Percentiles rank a stretch among this genome's conserved stretches.
Conservation (phyloP, 768 basidiomycete genomes). For the Leccinum longicurvipes region DNA sequence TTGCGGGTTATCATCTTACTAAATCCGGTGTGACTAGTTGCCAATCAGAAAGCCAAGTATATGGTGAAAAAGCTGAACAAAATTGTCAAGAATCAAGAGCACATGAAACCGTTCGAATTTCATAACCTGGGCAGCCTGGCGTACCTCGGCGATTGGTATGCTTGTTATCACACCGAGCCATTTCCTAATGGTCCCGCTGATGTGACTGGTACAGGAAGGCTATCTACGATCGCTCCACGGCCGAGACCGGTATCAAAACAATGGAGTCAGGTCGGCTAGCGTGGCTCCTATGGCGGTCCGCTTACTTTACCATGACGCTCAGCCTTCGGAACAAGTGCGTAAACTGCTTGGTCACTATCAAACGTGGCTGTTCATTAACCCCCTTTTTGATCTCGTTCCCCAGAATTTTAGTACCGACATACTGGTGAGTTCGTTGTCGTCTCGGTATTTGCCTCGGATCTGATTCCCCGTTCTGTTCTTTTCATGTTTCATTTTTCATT, state of each 20-base stretch:
- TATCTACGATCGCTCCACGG: conserved; percentile 64
- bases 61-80: conserved; percentile 64
- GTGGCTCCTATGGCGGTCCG: conserved; percentile 78
- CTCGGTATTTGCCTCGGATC: conserved; percentile 14
- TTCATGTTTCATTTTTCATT: not conserved
- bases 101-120: conserved; percentile 60
- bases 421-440: conserved; percentile 45
- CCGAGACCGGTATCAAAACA: conserved; percentile 46
- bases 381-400: conserved; percentile 1
- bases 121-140: conserved; percentile 73
- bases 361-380: conserved; percentile 5
- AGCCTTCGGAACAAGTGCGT: conserved; percentile 68
- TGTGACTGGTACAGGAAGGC: conserved; percentile 53
- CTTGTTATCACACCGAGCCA: conserved; percentile 5
- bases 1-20: conserved; percentile 18
- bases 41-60: conserved; percentile 73
- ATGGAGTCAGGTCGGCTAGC: conserved; percentile 67
- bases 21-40: conserved; percentile 43
- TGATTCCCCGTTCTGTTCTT: conserved; percentile 1
- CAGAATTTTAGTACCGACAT: conserved; percentile 65
- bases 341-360: not conserved
- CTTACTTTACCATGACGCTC: conserved; percentile 76
- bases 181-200: conserved; percentile 6
- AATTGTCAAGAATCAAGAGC: conserved; percentile 48
- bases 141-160: conserved; percentile 74